Evolutionary conservation across 805 yeast species (phyloP).

Genomic region (Barnettozyma botsteinii): DNA sequence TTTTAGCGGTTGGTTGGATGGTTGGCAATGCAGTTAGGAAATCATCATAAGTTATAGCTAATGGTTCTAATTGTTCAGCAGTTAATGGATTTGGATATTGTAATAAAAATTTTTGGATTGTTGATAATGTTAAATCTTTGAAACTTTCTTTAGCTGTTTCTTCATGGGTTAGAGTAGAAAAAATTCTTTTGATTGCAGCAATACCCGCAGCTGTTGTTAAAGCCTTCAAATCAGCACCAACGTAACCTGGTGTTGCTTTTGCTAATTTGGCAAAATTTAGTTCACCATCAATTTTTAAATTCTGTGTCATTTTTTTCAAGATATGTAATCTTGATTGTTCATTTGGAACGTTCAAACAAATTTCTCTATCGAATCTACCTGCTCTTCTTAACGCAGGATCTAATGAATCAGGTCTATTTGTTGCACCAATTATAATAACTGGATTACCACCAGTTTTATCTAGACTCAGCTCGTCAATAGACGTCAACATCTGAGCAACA

Average conservation of each 20-base stretch:
- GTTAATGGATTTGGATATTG: conserved; percentile 79
- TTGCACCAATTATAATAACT: conserved; percentile 91
- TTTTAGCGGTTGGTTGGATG: conserved; percentile 93
- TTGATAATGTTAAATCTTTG: conserved; percentile 39
- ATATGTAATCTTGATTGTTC: conserved; percentile 76
- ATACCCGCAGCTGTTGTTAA: conserved; percentile 93
- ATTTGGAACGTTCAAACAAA: conserved; percentile 90
- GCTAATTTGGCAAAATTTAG: conserved; percentile 73
- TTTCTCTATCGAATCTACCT: conserved; percentile 94
- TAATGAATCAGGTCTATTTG: conserved; percentile 91
- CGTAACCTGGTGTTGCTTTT: conserved; percentile 93
- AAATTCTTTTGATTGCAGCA: conserved; percentile 87
- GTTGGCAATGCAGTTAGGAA: conserved; percentile 83
- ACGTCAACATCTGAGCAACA: conserved; percentile 90
- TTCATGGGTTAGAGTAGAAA: conserved; percentile 39
- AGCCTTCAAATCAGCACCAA: conserved; percentile 95
- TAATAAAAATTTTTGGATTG: conserved; percentile 65
- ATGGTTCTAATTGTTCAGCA: conserved; percentile 64
- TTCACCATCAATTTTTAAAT: conserved; percentile 59
- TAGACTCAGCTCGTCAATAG: conserved; percentile 87
- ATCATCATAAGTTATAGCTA: conserved; percentile 73
- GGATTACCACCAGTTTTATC: conserved; percentile 91
- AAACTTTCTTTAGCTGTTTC: conserved; percentile 29
- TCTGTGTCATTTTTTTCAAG: conserved; percentile 63
- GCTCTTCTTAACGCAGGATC: conserved; percentile 95